phyloP scores from a whole-genome alignment of 257 asterid species.

The Nicotiana knightiana region DNA sequence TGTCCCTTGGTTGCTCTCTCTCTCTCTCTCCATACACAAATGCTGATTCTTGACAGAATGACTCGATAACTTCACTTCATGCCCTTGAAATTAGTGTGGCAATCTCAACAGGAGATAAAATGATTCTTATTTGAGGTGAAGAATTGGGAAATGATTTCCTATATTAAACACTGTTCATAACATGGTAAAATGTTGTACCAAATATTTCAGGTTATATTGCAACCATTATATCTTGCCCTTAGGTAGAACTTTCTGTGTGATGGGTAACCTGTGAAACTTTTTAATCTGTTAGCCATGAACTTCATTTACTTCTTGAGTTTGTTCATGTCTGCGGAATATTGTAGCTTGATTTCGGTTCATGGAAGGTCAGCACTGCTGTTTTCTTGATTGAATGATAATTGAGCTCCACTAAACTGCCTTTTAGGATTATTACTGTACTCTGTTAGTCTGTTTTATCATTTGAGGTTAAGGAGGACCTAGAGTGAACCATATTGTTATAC shows the following conservation, averaged over 20 bases:
- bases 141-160: neutral
- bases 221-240: neutral
- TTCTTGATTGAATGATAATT: neutral
- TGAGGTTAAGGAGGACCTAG: neutral
- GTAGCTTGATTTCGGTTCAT: neutral
- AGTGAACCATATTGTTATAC: neutral
- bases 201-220: neutral
- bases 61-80: neutral
- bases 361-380: neutral
- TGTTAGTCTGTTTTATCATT: neutral
- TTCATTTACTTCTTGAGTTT: neutral
- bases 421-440: neutral
- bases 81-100: neutral
- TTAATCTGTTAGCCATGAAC: neutral
- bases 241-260: neutral
- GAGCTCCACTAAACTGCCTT: neutral
- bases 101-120: neutral
- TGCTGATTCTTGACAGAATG: neutral
- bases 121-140: neutral
- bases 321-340: neutral
- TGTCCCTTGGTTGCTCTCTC: neutral
- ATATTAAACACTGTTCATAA: neutral
- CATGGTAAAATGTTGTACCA: neutral
- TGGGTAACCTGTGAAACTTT: neutral
- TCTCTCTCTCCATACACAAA: neutral